phyloP scores from a whole-genome alignment of 73 alveolate genomes.

The Tetrahymena elliotti region DNA sequence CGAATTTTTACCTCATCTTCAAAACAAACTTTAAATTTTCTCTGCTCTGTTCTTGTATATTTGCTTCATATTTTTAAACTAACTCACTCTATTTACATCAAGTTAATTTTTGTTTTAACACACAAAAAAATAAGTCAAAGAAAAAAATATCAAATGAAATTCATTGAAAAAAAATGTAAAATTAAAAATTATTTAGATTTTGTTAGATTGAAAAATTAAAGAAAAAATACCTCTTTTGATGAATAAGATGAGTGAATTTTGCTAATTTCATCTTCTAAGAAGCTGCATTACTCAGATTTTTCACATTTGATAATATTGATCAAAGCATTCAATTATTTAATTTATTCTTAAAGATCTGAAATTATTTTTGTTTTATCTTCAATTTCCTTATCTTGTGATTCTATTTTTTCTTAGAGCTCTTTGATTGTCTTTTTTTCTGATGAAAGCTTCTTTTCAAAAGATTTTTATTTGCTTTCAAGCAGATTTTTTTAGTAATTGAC shows the following conservation, averaged over 20 bases:
- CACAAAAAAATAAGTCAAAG: neutral
- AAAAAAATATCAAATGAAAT: too few species aligned
- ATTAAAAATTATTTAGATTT: too few species aligned
- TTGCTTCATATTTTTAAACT: neutral
- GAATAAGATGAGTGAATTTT: neutral
- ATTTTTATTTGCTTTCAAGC: neutral
- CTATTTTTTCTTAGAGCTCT: neutral
- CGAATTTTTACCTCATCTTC: neutral
- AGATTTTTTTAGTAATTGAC: neutral
- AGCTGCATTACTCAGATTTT: neutral
- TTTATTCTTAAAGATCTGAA: neutral
- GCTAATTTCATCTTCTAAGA: neutral
- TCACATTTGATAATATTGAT: neutral
- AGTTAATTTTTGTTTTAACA: neutral
- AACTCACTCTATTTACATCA: neutral
- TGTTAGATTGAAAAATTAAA: too few species aligned
- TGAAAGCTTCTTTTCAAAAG: neutral
- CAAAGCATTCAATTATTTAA: neutral
- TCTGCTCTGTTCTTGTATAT: neutral
- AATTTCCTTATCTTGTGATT: neutral
- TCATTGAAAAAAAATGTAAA: too few species aligned
- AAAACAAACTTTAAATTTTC: neutral
- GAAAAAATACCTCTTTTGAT: neutral
- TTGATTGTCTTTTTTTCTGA: neutral
- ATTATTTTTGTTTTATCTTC: neutral